phyloP scores from a whole-genome alignment of 2,329 filamentous ascomycete genomes.

The Ophiostoma angusticollis region DNA sequence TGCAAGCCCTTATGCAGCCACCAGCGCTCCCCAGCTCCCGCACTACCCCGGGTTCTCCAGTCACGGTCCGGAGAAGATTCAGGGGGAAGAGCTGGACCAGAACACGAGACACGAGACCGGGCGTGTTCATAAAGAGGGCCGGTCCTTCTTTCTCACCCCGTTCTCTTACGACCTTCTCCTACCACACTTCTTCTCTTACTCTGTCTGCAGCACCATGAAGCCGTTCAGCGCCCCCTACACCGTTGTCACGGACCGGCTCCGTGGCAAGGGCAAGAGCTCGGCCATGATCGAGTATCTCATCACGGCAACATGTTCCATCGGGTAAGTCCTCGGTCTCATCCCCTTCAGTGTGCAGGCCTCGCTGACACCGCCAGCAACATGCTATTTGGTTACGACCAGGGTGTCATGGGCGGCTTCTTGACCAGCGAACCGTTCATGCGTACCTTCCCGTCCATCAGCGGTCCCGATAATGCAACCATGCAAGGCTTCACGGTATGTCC shows the following conservation, averaged over 20 bases:
- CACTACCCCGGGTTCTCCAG: too few relatives aligned
- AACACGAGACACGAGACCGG: too few relatives aligned
- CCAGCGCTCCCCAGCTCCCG: too few relatives aligned
- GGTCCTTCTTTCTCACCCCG: too few relatives aligned
- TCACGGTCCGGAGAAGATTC: too few relatives aligned
- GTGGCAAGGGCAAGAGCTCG: background rate
- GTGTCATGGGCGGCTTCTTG: conserved; percentile 40
- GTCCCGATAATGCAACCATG: conserved; percentile 12
- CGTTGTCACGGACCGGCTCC: conserved; percentile 1
- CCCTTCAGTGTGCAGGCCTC: background rate
- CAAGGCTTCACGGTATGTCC: conserved; percentile 14
- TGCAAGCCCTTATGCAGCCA: too few relatives aligned
- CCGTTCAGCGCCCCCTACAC: conserved; percentile 1
- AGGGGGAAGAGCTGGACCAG: too few relatives aligned
- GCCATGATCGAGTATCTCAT: conserved; percentile 1
- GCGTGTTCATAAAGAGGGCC: too few relatives aligned
- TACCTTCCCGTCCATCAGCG: conserved; percentile 23
- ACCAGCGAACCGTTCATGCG: conserved; percentile 31
- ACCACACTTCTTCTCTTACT: too few relatives aligned
- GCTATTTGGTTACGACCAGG: conserved; percentile 14
- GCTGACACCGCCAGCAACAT: conserved; percentile 1
- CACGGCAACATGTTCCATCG: conserved; percentile 2
- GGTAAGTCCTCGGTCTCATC: background rate
- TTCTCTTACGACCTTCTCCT: background rate
- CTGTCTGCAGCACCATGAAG: conserved; percentile 2